Conservation (phyloP, 352 stramenopile genomes). For the Globisporangium heterothallicum region DNA sequence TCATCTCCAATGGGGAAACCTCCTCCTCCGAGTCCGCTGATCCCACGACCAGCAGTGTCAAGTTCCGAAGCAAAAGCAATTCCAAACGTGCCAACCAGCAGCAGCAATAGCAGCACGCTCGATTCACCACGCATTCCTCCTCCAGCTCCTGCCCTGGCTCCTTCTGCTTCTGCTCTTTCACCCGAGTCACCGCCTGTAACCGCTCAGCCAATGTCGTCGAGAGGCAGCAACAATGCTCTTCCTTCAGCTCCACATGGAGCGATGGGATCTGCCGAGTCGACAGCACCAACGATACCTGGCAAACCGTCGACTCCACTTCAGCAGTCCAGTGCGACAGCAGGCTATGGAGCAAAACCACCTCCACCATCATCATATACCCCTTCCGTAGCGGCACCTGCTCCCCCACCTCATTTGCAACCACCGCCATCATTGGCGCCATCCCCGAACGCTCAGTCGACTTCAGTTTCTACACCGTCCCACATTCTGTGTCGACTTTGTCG, state of each 20-base stretch:
- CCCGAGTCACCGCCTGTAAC: too few species aligned
- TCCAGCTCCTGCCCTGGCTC: neutral
- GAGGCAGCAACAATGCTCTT: too few species aligned
- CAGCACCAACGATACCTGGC: neutral
- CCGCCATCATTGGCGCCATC: conserved; percentile 1
- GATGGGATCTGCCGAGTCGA: too few species aligned
- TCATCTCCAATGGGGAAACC: neutral
- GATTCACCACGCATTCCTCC: neutral
- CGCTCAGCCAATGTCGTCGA: too few species aligned
- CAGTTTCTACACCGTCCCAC: conserved; percentile 17
- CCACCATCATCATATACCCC: neutral
- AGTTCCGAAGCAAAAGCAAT: conserved; percentile 4
- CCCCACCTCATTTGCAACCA: neutral
- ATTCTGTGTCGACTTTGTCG: conserved; percentile 42
- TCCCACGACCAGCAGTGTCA: neutral
- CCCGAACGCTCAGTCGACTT: neutral
- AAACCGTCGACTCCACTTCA: too few species aligned
- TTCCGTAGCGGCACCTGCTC: conserved; percentile 1
- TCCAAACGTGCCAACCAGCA: neutral
- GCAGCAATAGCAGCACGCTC: neutral
- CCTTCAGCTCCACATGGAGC: too few species aligned
- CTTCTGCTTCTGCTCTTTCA: neutral
- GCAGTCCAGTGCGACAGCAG: too few species aligned
- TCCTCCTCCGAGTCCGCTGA: neutral
- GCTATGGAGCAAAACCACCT: too few species aligned